Percentiles rank a stretch among this genome's conserved stretches.
Evolutionary conservation across 2,329 filamentous ascomycete species (phyloP).

Genomic region (Colletotrichum simmondsii): DNA sequence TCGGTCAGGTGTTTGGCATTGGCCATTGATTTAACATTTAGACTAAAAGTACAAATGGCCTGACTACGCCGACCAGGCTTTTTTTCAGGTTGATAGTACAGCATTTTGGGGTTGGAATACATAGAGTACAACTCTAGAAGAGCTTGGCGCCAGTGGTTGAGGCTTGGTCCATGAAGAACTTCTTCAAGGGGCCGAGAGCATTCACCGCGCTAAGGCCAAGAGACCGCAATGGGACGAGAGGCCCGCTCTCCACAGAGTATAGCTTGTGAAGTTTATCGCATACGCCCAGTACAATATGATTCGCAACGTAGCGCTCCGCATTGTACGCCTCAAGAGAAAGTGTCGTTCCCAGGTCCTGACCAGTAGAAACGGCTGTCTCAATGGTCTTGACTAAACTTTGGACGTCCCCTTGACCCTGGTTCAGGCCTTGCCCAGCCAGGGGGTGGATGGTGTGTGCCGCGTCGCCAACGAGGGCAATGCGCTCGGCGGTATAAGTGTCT

Average conservation of each 20-base stretch:
- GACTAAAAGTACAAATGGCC: slow-evolving; percentile 1
- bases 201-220: slow-evolving; percentile 82
- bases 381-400: slow-evolving; percentile 81
- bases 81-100: slow-evolving; percentile 17
- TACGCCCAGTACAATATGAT: slow-evolving; percentile 81
- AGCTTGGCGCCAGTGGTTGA: slow-evolving; percentile 64
- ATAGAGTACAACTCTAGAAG: slow-evolving; percentile 39
- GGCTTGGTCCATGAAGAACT: slow-evolving; percentile 83
- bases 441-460: slow-evolving; percentile 96
- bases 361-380: slow-evolving; percentile 80
- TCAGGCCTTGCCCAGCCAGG: slow-evolving; percentile 92
- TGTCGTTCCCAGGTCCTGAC: slow-evolving; percentile 85
- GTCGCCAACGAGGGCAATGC: slow-evolving; percentile 92
- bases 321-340: slow-evolving; percentile 86
- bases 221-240: slow-evolving; percentile 82
- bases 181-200: slow-evolving; percentile 79
- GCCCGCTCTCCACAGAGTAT: slow-evolving; percentile 83
- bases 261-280: slow-evolving; percentile 94
- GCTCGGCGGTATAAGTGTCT: slow-evolving; percentile 90
- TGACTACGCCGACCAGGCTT: neutral
- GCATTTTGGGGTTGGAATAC: neutral
- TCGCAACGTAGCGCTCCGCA: slow-evolving; percentile 82
- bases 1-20: neutral
- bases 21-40: neutral
- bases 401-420: slow-evolving; percentile 91